Base-by-base conservation (phyloP, 257 asterid genomes). In the Fraxinus cuspidata region DNA sequence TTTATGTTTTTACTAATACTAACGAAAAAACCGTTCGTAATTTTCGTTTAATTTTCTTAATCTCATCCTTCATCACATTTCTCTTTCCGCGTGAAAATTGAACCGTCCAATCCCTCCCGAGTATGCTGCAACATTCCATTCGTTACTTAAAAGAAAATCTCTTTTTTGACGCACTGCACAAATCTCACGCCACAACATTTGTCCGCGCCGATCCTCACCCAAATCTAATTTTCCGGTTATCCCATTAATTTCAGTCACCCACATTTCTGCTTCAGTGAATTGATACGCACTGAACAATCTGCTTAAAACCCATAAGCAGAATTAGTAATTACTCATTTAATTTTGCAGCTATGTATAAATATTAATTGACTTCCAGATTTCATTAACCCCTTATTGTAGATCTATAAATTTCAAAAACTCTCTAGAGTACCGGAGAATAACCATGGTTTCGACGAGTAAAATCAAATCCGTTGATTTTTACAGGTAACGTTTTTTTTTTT, bases 391-490 rank as follows among this genome's bases (percentile, higher is more conserved):
- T 13, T 23, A 31, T 28, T 2, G 3, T 35, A 63, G 72, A 75
- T 65, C 79, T 40, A 28, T 16, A n/a, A 15, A 27, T 38, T 64
- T 38, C 76, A 34, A 38, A 16, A 23, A 15, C 18, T 47, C 63
- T 71, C 31, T 0, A 15, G 13, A 47, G 1, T 47, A 1, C 28
- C 12, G 75, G 75, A 29, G 73, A 60, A 44, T 34, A 78, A 79
- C 70, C 77, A 87, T 87, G 94, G 80, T 87, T 82, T 89, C 94
- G 34, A 29, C 89, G 21, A 69, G 78, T 66, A 89, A 87, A 75
- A 78, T 89, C 88, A 89, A 89, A 84, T 87, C 94, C 72, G 89
- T 89, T 47, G 94, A 89, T 80, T 89, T 89, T 78, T 89, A 89
- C 89, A 83, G 94, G 94, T 87, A 5, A 70, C 5, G 15, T 66